Conservation (phyloP, 257 asterid genomes). For the Fraxinus pennsylvanica region DNA sequence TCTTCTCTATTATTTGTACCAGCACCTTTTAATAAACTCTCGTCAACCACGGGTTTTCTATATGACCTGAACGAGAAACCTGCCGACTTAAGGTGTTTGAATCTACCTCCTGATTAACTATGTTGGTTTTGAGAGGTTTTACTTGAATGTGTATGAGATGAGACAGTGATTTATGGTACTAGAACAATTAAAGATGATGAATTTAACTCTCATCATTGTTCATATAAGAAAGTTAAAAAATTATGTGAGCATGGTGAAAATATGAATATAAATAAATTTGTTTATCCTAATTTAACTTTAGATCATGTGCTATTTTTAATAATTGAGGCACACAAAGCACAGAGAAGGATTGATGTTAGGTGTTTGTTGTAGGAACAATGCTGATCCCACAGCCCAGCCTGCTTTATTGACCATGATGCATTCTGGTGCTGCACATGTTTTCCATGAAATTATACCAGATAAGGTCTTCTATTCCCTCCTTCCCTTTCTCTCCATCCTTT, state of each 20-base stretch:
- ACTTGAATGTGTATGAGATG: background rate
- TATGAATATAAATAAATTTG: background rate
- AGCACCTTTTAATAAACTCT: slow-evolving; percentile 20
- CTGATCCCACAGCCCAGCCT: slow-evolving; percentile 20
- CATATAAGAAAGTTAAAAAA: background rate
- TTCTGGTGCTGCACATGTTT: slow-evolving; percentile 28
- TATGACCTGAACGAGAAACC: slow-evolving; percentile 31
- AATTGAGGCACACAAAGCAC: background rate
- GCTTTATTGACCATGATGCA: slow-evolving; percentile 30
- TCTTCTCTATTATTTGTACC: slow-evolving; percentile 17
- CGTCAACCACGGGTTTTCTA: slow-evolving; percentile 25
- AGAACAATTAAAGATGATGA: background rate
- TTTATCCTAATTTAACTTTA: background rate
- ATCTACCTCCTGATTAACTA: background rate
- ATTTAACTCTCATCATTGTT: background rate
- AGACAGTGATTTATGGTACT: background rate
- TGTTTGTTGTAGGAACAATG: slow-evolving; percentile 25
- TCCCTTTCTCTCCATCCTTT: background rate
- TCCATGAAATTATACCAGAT: slow-evolving; percentile 24
- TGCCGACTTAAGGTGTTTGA: slow-evolving; percentile 18
- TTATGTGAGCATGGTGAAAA: background rate
- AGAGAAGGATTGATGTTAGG: background rate
- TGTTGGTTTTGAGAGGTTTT: background rate
- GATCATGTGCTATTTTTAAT: background rate
- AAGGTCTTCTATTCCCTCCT: slow-evolving; percentile 22